phyloP scores from a whole-genome alignment of 371 early-diverging fungal genomes.

The Rhizomucor pusillus region DNA sequence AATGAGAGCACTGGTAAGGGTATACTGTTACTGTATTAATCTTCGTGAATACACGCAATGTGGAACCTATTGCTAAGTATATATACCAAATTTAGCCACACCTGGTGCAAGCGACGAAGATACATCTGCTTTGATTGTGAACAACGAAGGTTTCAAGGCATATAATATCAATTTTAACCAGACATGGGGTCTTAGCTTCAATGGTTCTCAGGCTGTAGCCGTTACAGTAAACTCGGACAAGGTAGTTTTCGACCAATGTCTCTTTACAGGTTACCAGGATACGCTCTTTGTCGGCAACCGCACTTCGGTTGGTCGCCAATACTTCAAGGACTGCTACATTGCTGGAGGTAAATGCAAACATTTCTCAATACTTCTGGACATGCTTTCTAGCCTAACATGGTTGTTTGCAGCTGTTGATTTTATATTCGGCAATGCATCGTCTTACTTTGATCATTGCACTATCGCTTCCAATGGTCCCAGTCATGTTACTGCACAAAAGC shows the following conservation, averaged over 20 bases:
- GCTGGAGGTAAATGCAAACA: slow-evolving; percentile 14
- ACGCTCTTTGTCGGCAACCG: slow-evolving; percentile 28
- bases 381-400: too few species aligned
- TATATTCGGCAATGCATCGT: slow-evolving; percentile 26
- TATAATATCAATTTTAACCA: slow-evolving; percentile 5
- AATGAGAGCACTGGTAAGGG: not conserved
- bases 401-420: slow-evolving; percentile 23
- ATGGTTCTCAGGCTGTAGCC: slow-evolving; percentile 14
- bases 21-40: too few species aligned
- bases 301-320: slow-evolving; percentile 9
- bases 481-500: slow-evolving; percentile 20
- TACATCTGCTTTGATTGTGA: slow-evolving; percentile 5
- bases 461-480: slow-evolving; percentile 23
- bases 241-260: slow-evolving; percentile 16
- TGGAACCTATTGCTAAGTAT: not conserved
- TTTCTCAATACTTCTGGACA: slow-evolving; percentile 18
- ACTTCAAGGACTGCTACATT: slow-evolving; percentile 29
- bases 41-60: not conserved
- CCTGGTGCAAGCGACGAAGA: slow-evolving; percentile 6
- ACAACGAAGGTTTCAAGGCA: slow-evolving; percentile 2
- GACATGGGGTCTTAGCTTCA: slow-evolving; percentile 5
- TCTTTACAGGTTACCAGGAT: slow-evolving; percentile 33
- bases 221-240: slow-evolving; percentile 4
- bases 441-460: slow-evolving; percentile 27
- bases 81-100: not conserved